phyloP scores from a whole-genome alignment of 129 eudicot species.

The Deinandra increscens region DNA sequence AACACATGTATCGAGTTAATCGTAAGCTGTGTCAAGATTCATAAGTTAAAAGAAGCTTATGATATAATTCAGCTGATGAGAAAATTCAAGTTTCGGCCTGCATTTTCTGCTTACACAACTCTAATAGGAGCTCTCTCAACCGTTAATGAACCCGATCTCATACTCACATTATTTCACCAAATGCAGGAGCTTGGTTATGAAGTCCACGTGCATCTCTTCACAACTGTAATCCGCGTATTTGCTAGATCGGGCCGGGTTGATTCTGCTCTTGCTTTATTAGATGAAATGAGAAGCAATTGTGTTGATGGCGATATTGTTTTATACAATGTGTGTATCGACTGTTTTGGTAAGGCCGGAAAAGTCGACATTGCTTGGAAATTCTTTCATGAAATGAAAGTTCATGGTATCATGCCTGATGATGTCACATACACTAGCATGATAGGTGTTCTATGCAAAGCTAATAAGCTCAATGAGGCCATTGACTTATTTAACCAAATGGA shows the following conservation, averaged over 20 bases:
- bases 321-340: constrained; percentile 88
- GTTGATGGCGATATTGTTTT: constrained; percentile 76
- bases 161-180: constrained; percentile 69
- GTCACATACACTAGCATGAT: constrained; percentile 93
- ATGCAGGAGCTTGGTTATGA: constrained; percentile 95
- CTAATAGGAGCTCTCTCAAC: constrained; percentile 76
- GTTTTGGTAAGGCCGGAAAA: constrained; percentile 87
- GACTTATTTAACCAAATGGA: constrained; percentile 84
- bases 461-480: constrained; percentile 71
- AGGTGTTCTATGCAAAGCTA: constrained; percentile 77
- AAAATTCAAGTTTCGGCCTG: constrained; percentile 75
- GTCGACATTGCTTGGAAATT: constrained; percentile 98
- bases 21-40: constrained; percentile 56
- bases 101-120: constrained; percentile 90
- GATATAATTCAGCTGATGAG: constrained; percentile 80
- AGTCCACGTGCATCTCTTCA: constrained; percentile 75
- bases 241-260: constrained; percentile 66
- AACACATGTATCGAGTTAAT: constrained; percentile 59
- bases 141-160: constrained; percentile 57
- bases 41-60: constrained; percentile 62
- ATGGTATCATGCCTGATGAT: constrained; percentile 77
- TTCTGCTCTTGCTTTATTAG: constrained; percentile 70
- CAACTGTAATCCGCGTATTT: constrained; percentile 76
- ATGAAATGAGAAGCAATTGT: constrained; percentile 73
- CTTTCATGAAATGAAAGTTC: constrained; percentile 76